These are phyloP conservation scores for Parsonsia alboflavescens DNA, from an alignment of 257 asterid genomes.

Conservation along the genomic window DNA sequence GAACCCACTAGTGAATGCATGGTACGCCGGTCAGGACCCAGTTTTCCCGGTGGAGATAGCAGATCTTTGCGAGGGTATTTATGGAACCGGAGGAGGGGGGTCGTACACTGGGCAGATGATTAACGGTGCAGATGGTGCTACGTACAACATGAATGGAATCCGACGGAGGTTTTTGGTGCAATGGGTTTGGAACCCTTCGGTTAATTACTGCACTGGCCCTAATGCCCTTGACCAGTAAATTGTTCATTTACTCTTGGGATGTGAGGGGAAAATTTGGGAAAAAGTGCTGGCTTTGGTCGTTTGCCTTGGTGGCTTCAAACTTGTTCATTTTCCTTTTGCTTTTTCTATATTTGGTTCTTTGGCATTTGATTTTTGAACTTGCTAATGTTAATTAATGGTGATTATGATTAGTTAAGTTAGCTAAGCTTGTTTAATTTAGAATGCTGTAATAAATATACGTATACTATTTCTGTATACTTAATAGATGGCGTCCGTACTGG, in stretches of 20 bases:
- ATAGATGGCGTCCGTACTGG: neutral
- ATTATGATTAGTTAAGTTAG: constrained; percentile 9
- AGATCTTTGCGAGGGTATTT: constrained; percentile 87
- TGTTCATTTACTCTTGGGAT: constrained; percentile 16
- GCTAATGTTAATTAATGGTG: constrained; percentile 3
- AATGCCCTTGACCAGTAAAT: constrained; percentile 87
- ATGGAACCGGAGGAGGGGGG: constrained; percentile 86
- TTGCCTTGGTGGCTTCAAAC: neutral
- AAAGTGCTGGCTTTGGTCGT: neutral
- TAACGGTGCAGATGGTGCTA: constrained; percentile 69
- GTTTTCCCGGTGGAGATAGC: constrained; percentile 78
- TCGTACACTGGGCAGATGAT: constrained; percentile 83
- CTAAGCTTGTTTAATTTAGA: constrained; percentile 9
- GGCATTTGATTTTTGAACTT: neutral
- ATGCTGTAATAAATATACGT: constrained; percentile 13
- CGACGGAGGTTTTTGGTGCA: constrained; percentile 81
- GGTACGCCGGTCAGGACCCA: constrained; percentile 93
- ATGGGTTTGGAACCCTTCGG: constrained; percentile 78
- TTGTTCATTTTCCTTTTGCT: neutral
- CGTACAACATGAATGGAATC: constrained; percentile 77
- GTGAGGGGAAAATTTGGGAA: neutral
- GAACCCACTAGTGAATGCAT: constrained; percentile 72
- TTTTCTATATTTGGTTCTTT: neutral
- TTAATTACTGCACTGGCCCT: constrained; percentile 88
- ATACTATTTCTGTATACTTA: constrained; percentile 7